phyloP scores from a whole-genome alignment of 768 basidiomycete species.

The Mycena maculata region DNA sequence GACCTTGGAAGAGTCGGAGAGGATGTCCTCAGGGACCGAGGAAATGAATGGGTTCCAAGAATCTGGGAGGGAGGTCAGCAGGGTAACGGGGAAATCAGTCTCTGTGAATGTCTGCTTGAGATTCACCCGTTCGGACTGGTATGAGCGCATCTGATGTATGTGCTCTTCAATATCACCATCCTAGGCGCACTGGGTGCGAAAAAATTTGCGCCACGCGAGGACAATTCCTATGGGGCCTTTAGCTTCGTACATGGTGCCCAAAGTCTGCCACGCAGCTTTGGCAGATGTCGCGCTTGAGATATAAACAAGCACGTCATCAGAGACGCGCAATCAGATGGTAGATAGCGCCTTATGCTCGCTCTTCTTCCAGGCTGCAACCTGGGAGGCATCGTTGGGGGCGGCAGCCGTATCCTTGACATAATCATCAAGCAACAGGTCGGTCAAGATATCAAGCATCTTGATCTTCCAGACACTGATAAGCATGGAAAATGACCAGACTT shows the following conservation, averaged over 20 bases:
- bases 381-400: not conserved
- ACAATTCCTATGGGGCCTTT: constrained; percentile 39
- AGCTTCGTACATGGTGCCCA: constrained; percentile 40
- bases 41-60: constrained; percentile 24
- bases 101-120: constrained; percentile 35
- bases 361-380: constrained; percentile 37
- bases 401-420: not conserved
- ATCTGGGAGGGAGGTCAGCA: too few relatives aligned
- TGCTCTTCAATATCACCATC: constrained; percentile 44
- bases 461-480: constrained; percentile 28
- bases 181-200: constrained; percentile 34
- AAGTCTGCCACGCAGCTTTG: constrained; percentile 36
- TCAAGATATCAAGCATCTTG: constrained; percentile 23
- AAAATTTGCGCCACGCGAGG: constrained; percentile 35
- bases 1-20: constrained; percentile 13
- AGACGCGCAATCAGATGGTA: constrained; percentile 39
- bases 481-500: too few relatives aligned
- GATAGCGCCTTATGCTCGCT: constrained; percentile 39
- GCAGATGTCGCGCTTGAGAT: constrained; percentile 31
- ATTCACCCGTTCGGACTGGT: constrained; percentile 31
- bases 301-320: constrained; percentile 37
- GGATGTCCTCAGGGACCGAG: constrained; percentile 18
- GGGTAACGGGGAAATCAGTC: constrained; percentile 37
- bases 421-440: constrained; percentile 5
- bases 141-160: constrained; percentile 36